Percentiles rank a stretch among this genome's conserved stretches.
phyloP scores from a whole-genome alignment of 768 basidiomycete genomes.

The Naematelia aurantialba region DNA sequence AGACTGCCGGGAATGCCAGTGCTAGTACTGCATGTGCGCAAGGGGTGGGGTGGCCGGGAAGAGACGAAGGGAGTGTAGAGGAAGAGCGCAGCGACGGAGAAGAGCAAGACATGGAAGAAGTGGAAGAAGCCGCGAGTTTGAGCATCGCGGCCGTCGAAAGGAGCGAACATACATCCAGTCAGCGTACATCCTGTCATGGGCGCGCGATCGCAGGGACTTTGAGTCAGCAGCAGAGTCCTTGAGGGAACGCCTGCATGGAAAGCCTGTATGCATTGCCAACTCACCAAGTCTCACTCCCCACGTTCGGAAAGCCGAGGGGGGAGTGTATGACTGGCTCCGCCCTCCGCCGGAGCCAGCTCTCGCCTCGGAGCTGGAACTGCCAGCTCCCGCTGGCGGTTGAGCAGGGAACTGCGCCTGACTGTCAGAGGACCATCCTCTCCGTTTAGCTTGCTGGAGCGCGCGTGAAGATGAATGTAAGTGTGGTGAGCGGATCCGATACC shows the following conservation, averaged over 20 bases:
- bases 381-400: not conserved
- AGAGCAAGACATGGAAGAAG: not conserved
- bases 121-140: not conserved
- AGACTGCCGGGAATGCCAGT: constrained; percentile 41
- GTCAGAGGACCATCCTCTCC: not conserved
- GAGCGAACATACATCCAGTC: not conserved
- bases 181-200: not conserved
- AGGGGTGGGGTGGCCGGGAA: not conserved
- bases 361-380: not conserved
- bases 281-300: constrained; percentile 34
- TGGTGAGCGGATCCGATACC: too few species aligned
- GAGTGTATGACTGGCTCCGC: not conserved
- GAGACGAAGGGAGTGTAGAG: not conserved
- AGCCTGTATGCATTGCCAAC: constrained; percentile 3
- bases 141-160: not conserved
- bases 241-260: not conserved
- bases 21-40: constrained; percentile 14
- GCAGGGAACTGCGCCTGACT: not conserved
- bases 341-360: not conserved
- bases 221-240: too few species aligned
- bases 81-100: not conserved
- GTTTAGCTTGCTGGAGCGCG: too few species aligned
- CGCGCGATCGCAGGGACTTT: too few species aligned
- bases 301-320: constrained; percentile 27
- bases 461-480: too few species aligned